A percentile compares a stretch with the other conserved stretches of the same genome.
These are phyloP conservation scores for Aquilaria malaccensis DNA, from an alignment of 345 rosid genomes.

Conservation along the genomic window DNA sequence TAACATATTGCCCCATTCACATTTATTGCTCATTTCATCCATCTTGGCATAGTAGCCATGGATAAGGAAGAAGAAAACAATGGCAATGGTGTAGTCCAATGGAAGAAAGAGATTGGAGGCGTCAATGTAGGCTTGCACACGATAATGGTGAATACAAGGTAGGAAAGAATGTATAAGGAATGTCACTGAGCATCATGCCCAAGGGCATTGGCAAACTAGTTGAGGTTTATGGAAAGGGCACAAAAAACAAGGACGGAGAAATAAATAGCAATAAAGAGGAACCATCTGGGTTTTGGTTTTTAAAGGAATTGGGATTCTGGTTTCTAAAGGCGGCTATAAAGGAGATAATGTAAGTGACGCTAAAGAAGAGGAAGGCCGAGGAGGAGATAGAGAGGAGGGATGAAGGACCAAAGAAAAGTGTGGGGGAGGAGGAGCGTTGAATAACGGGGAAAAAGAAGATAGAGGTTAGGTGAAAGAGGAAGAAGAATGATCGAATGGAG, in stretches of 20 bases:
- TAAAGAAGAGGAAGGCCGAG: too few species aligned
- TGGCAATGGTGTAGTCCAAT: slow-evolving; percentile 90
- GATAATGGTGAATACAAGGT: slow-evolving; percentile 82
- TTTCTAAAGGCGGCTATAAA: slow-evolving; percentile 23
- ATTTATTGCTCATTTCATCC: too few species aligned
- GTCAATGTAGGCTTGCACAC: slow-evolving; percentile 78
- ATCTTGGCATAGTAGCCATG: slow-evolving; percentile 68
- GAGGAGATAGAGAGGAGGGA: too few species aligned
- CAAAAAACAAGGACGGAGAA: too few species aligned
- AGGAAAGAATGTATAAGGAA: slow-evolving; percentile 74
- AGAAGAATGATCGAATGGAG: too few species aligned
- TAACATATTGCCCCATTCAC: not conserved
- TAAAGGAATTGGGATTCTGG: slow-evolving; percentile 11
- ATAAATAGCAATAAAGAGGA: too few species aligned
- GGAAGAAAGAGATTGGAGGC: slow-evolving; percentile 91
- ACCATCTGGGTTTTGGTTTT: slow-evolving; percentile 16
- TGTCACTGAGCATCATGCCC: slow-evolving; percentile 90
- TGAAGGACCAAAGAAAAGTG: too few species aligned
- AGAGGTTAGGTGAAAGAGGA: slow-evolving; percentile 19
- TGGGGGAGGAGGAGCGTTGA: not conserved
- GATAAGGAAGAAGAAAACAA: slow-evolving; percentile 82
- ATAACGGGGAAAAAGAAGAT: too few species aligned
- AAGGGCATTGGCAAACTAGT: slow-evolving; percentile 72
- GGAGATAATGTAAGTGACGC: too few species aligned
- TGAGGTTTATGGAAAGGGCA: slow-evolving; percentile 21